Base-by-base conservation (phyloP, 768 basidiomycete genomes). In the Boletus bicolor region DNA sequence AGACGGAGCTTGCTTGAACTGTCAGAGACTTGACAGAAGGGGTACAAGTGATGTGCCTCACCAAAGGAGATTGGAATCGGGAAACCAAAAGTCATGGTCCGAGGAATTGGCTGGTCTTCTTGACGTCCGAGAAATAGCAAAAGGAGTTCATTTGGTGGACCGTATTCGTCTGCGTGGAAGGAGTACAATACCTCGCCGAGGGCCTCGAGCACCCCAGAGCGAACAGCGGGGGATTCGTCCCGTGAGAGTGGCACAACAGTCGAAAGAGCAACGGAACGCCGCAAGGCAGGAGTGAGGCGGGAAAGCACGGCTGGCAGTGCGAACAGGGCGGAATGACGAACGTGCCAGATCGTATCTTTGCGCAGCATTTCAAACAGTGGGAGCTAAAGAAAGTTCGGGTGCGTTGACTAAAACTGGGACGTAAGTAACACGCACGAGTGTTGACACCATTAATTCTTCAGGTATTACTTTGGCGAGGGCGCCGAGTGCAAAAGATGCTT, bases 111-210 rank as follows among this genome's bases (percentile, higher is more conserved):
- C 32, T 60, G 61, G 50, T 79, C 76, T 45, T 81, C 77, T 53
- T 79, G 75, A 32, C 71, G 67, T 26, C 89, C 92, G 37, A 94
- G 75, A 72, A 93, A 98, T 47, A 94, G 77, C 19, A 80, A 76
- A 7, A 97, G 64, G 2, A 97, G 79, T 65, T 90, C 82, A 24
- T 76, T 67, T 4, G 95, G 95, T 10, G 90, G 89, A 0, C 87
- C 89, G 21, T 60, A 64, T 19, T 70, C 72, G 4, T 80, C 79
- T 49, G 83, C 78, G 53, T 82, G 78, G 70, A 98, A 98, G 12
- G 90, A 83, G 68, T 89, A 84, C 53, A 97, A 79, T 36, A 96
- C 85, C 71, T 97, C 94, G 2, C 94, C 95, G 6, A 97, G 79
- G 21, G 91, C 81, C 67, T 97, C 94, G 34, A 96, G 79, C 3